Base-by-base conservation (phyloP, 768 basidiomycete genomes). In the Mrakia frigida region DNA sequence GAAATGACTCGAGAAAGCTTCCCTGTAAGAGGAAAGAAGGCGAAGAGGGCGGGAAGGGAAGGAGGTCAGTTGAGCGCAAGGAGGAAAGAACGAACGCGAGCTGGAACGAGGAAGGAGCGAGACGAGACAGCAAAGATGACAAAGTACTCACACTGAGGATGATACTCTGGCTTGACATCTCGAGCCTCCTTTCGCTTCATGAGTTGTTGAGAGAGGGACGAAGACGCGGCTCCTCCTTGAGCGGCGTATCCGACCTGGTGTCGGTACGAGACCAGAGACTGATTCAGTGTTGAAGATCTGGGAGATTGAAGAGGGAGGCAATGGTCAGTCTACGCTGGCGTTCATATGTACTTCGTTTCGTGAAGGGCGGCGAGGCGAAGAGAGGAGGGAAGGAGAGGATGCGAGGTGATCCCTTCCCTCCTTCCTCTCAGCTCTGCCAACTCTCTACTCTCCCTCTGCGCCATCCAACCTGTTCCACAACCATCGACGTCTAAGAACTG, bases 1-100 rank as follows among this genome's bases (percentile, higher is more conserved):
- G 94, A 97, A 76, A 99, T 98, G 80, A 99, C 97, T 69, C 96
- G 91, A 78, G 90, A 87, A 70, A 99, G 90, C 83, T 97, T 97
- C 97, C 96, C 83, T 84, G 70, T 33, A 33, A 35, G 33, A 14
- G 46, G 33, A 33, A 33, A 67, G 63, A 33, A 31, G 46, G 39
- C 18, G 63, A 28, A 9, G 35, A 16, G 41, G 41, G 46, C 18
- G 10, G 21, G 46, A 52, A 31, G 69, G 46, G 46, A 43, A 31
- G 70, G 53, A 31, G 35, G 41, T 41, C 35, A 33, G 53, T 18
- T 59, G 13, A 28, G 33, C 50, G 23, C 39, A 59, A 59, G 11
- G 43, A 72, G 50, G 16, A n/a, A 13, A 23, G 41, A 33, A 14
- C 50, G 28, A 70, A 6, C n/a, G 14, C 28, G 70, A 16, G 10